Evolutionary conservation across 2,329 filamentous ascomycete species (phyloP).

Genomic region (Emergomyces pasteurianus): DNA sequence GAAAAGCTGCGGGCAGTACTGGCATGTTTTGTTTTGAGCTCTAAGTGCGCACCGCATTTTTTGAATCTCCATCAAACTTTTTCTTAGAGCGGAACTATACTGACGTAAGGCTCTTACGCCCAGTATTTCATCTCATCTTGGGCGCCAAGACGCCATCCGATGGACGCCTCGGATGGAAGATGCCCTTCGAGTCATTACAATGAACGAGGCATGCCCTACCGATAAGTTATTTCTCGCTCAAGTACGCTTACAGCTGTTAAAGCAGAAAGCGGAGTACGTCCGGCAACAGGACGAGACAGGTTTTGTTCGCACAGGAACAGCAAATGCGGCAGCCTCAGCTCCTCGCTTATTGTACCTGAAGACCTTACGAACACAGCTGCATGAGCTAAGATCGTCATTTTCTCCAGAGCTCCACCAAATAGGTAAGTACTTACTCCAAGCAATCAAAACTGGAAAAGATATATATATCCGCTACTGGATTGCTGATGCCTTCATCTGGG

Average conservation of each 20-base stretch:
- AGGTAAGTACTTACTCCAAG: background rate
- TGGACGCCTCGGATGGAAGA: slow-evolving; percentile 32
- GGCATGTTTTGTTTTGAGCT: slow-evolving; percentile 23
- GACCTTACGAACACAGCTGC: background rate
- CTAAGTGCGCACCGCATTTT: slow-evolving; percentile 13
- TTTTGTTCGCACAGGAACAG: background rate
- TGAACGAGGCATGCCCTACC: slow-evolving; percentile 15
- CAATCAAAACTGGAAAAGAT: background rate
- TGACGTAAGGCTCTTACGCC: slow-evolving; percentile 4
- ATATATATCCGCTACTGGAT: background rate
- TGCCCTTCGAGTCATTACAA: slow-evolving; percentile 18
- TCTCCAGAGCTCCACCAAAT: background rate
- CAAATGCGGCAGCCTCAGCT: background rate
- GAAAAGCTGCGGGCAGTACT: slow-evolving; percentile 20
- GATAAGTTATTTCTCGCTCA: slow-evolving; percentile 25
- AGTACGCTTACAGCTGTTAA: slow-evolving; percentile 27
- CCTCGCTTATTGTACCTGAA: background rate
- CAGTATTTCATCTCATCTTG: slow-evolving; percentile 26
- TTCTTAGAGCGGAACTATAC: background rate
- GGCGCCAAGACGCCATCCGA: slow-evolving; percentile 22
- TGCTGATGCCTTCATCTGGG: background rate
- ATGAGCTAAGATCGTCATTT: background rate
- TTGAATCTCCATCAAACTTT: background rate
- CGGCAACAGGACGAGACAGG: slow-evolving; percentile 19
- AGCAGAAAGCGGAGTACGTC: slow-evolving; percentile 20